These are phyloP conservation scores for Hypoxylon perforatum DNA, from an alignment of 495 filamentous ascomycete species.

Conservation along the genomic window DNA sequence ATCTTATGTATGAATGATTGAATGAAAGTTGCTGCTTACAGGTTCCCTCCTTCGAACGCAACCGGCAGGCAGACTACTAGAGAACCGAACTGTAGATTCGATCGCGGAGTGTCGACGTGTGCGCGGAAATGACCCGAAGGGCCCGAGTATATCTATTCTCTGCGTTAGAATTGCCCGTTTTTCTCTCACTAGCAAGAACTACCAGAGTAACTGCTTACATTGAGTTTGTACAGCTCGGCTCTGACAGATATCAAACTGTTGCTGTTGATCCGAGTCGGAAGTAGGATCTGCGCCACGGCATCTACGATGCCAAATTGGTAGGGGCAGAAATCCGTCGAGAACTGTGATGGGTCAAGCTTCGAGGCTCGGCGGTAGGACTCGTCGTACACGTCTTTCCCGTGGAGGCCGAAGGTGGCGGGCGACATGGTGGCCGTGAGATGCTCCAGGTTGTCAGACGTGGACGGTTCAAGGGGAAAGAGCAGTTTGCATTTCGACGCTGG, in stretches of 20 bases:
- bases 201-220: too few species aligned
- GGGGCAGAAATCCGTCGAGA: slow-evolving; percentile 63
- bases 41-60: slow-evolving; percentile 53
- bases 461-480: too few species aligned
- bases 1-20: too few species aligned
- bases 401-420: slow-evolving; percentile 61
- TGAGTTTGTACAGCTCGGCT: slow-evolving; percentile 68
- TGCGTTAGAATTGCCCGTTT: too few species aligned
- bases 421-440: too few species aligned
- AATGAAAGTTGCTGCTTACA: background rate
- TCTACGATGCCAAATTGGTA: slow-evolving; percentile 65
- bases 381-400: slow-evolving; percentile 59
- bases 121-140: slow-evolving; percentile 63
- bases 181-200: too few species aligned
- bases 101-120: slow-evolving; percentile 68
- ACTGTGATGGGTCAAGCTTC: slow-evolving; percentile 58
- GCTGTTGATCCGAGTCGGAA: slow-evolving; percentile 49
- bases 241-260: slow-evolving; percentile 37
- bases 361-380: slow-evolving; percentile 62
- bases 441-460: too few species aligned
- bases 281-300: slow-evolving; percentile 57
- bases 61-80: slow-evolving; percentile 66
- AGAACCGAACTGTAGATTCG: slow-evolving; percentile 61
- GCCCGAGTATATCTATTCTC: background rate
- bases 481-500: too few species aligned